Evolutionary conservation across 2,329 filamentous ascomycete genomes (phyloP), one percentile per base, ranked within the genome.

Genomic region (Cladosporium sphaerospermum): DNA sequence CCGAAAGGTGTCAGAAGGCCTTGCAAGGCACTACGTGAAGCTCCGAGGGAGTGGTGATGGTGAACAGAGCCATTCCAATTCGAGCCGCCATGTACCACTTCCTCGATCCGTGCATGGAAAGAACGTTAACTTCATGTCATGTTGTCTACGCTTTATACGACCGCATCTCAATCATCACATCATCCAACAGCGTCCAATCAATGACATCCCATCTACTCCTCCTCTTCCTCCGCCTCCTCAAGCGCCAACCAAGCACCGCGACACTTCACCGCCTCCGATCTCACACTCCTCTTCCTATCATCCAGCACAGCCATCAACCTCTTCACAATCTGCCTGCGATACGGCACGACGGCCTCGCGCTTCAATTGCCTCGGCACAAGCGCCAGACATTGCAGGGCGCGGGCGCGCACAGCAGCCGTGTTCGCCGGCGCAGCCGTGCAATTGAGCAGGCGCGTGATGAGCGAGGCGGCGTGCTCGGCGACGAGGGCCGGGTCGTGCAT

Each of bases 241-340:
- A 83, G 70, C 11, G 75, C 74, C 50, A 83, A 64, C 82, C 82
- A 85, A 52, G 74, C 78, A n/a, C 72, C 76, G 48, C 81, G 69
- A 57, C 81, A 83, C 69, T 76, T 77, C 23, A 85, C 82, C 11
- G 82, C 83, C 54, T 81, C 80, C 57, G 79, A 77, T 40, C 83
- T 73, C 9, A 86, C 83, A 63, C 76, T 75, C 56, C 83, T 71
- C 69, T 81, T 85, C 32, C 72, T 71, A 67, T 86, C 83, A 70
- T 86, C 83, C 57, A 86, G 63, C 23, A 79, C 76, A 13, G 62
- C 65, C 42, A 74, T 70, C 61, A 86, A 66, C 18, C 75, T 73
- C 62, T 78, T 78, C 45, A 83, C 71, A 8, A 86, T 81, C 45
- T 78, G 73, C 45, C 71, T 71, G 59, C 81, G 77, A 54, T 80